These are phyloP conservation scores for Russula dissimulans DNA, from an alignment of 768 basidiomycete genomes.

Conservation along the genomic window DNA sequence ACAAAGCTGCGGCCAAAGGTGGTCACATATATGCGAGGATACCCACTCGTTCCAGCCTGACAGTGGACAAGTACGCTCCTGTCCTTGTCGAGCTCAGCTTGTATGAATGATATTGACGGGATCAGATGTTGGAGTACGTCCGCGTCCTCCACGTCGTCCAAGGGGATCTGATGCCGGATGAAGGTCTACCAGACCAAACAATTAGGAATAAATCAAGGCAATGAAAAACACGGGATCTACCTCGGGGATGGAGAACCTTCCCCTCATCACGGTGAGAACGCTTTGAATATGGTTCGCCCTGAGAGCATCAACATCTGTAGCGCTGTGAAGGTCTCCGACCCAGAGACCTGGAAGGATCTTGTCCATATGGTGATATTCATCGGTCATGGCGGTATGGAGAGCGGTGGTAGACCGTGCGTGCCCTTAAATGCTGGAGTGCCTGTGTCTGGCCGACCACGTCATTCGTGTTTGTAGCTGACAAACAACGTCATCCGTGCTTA, in stretches of 20 bases:
- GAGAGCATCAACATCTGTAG: conserved; percentile 51
- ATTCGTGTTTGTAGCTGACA: conserved; percentile 6
- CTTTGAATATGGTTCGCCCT: conserved; percentile 66
- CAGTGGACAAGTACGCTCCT: conserved; percentile 84
- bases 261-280: conserved; percentile 65
- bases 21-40: not conserved
- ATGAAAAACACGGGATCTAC: conserved; percentile 29
- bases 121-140: conserved; percentile 75
- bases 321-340: conserved; percentile 75
- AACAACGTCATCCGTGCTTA: conserved; percentile 1
- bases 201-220: not conserved
- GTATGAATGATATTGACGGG: conserved; percentile 75
- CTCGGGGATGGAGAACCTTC: conserved; percentile 54
- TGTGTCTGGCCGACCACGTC: not conserved
- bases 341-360: conserved; percentile 72
- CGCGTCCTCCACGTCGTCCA: conserved; percentile 66
- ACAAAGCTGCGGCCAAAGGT: not conserved
- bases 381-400: conserved; percentile 7
- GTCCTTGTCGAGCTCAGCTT: conserved; percentile 64
- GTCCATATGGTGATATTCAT: conserved; percentile 43
- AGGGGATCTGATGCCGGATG: conserved; percentile 64
- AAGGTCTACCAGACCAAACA: conserved; percentile 47
- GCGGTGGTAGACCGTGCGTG: no score
- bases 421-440: not conserved
- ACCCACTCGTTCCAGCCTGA: conserved; percentile 80